A percentile compares a stretch with the other conserved stretches of the same genome.
phyloP scores from a whole-genome alignment of 306 rosid genomes.

The Gastrolobium villosum region DNA sequence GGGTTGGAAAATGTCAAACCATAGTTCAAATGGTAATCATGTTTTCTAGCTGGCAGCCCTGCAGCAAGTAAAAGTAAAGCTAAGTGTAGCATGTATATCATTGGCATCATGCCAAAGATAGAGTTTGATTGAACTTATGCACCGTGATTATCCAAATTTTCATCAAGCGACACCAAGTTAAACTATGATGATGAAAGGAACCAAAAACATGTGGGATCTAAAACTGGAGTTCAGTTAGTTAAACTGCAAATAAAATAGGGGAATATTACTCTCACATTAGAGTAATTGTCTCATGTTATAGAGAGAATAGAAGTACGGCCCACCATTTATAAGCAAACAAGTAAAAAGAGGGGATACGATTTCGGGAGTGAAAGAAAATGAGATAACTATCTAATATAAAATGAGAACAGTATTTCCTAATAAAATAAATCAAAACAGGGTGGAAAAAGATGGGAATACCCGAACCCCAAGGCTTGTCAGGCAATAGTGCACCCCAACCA shows the following conservation, averaged over 20 bases:
- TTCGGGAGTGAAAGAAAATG: no score
- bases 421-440: conserved; percentile 21
- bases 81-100: background rate
- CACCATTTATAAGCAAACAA: no score
- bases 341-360: no score
- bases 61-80: background rate
- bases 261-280: no score
- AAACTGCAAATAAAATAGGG: conserved; percentile 2
- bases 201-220: conserved; percentile 18
- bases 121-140: conserved; percentile 32
- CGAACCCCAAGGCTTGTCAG: conserved; percentile 59
- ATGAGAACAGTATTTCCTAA: no score
- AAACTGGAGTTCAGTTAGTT: conserved; percentile 20
- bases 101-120: conserved; percentile 25
- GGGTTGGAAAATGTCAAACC: conserved; percentile 19
- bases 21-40: conserved; percentile 14
- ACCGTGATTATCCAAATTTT: conserved; percentile 21
- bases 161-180: conserved; percentile 31
- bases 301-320: no score
- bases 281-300: no score
- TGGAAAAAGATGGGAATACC: conserved; percentile 57
- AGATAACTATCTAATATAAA: no score
- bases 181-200: conserved; percentile 38
- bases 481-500: conserved; percentile 84
- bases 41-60: conserved; percentile 29